Evolutionary conservation across 148 eudicot species (phyloP).

Genomic region (Rhododendron ferrugineum): DNA sequence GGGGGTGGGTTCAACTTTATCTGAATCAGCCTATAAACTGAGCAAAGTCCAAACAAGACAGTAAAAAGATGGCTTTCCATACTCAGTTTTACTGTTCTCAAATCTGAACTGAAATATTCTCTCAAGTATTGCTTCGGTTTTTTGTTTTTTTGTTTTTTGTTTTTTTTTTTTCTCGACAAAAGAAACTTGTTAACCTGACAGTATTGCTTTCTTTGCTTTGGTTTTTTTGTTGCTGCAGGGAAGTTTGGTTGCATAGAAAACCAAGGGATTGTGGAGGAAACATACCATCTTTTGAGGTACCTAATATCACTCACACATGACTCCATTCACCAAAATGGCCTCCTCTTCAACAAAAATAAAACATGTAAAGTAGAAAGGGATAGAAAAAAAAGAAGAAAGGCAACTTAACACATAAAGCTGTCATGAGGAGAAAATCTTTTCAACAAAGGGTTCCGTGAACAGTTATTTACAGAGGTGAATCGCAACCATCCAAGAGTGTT

Average conservation of each 20-base stretch:
- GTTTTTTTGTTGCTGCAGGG: slow-evolving; percentile 52
- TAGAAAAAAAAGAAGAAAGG: slow-evolving; percentile 15
- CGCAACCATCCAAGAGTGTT: no score
- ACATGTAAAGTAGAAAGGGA: slow-evolving; percentile 14
- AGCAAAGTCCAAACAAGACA: slow-evolving; percentile 14
- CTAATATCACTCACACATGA: not conserved
- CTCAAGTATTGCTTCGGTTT: not conserved
- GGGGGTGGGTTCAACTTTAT: slow-evolving; percentile 33
- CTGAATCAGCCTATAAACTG: slow-evolving; percentile 3
- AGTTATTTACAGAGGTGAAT: no score
- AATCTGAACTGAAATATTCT: slow-evolving; percentile 37
- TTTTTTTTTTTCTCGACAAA: no score
- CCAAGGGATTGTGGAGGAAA: slow-evolving; percentile 47
- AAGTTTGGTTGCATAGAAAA: slow-evolving; percentile 91
- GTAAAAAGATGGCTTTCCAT: slow-evolving; percentile 26
- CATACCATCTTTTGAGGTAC: slow-evolving; percentile 69
- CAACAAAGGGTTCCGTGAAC: no score
- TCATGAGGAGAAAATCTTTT: not conserved
- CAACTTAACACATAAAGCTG: slow-evolving; percentile 30
- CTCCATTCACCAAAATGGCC: not conserved
- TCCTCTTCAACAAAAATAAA: not conserved
- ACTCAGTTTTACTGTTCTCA: slow-evolving; percentile 19
- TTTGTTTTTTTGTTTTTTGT: slow-evolving; percentile 7
- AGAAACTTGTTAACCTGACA: not conserved
- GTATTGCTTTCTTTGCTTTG: not conserved